Percentiles rank a stretch among this genome's conserved stretches.
Conservation (phyloP, 352 stramenopile genomes). For the Phytophthora syringae region DNA sequence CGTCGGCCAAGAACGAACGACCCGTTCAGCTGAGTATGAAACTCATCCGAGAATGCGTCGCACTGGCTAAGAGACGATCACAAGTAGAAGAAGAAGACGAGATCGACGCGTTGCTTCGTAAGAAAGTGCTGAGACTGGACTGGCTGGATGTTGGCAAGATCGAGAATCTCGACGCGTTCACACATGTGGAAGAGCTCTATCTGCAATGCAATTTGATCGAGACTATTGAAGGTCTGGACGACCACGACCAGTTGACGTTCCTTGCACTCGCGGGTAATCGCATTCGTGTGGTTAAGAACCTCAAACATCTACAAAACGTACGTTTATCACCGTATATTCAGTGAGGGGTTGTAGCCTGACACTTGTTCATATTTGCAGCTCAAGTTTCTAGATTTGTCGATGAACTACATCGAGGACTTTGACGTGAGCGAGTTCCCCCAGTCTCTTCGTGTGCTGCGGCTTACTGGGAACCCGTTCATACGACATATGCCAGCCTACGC, state of each 20-base stretch:
- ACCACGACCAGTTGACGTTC: constrained; percentile 62
- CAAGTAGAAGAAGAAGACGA: constrained; percentile 34
- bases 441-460: constrained; percentile 58
- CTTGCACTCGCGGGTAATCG: constrained; percentile 71
- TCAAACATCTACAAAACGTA: constrained; percentile 65
- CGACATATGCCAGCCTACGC: constrained; percentile 63
- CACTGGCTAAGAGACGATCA: constrained; percentile 12
- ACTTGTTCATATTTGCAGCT: constrained; percentile 41
- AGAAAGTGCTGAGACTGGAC: constrained; percentile 71
- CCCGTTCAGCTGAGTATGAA: constrained; percentile 64
- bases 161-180: constrained; percentile 81
- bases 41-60: constrained; percentile 63
- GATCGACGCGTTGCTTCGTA: constrained; percentile 51
- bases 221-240: constrained; percentile 68
- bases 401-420: constrained; percentile 79
- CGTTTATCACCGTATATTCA: background rate
- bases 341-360: background rate
- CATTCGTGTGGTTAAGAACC: constrained; percentile 65
- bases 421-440: constrained; percentile 61
- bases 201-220: constrained; percentile 79
- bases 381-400: constrained; percentile 78
- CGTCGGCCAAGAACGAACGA: constrained; percentile 38
- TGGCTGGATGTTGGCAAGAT: constrained; percentile 76
- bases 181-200: constrained; percentile 77
- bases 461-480: constrained; percentile 67